Evolutionary conservation across 2,329 filamentous ascomycete species (phyloP), one percentile per base, ranked within the genome.

Genomic region (Phaeosphaeriaceae sp.): DNA sequence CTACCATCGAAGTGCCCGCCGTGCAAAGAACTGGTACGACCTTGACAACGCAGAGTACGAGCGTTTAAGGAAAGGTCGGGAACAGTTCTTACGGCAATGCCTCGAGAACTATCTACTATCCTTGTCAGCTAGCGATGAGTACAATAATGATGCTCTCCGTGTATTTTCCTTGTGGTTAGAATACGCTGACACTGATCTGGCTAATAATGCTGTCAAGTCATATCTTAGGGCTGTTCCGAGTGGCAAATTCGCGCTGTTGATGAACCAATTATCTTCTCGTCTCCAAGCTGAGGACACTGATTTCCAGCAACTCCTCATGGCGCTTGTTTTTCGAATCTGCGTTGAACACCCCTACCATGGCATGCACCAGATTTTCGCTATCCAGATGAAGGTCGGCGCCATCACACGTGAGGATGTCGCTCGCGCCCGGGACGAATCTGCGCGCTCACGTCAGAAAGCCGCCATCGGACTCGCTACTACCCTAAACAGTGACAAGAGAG

Each of bases 221-320:
- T 79, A 92, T 64, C 78, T 99, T 13, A 74, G 78, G 3, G 80
- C 84, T 42, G 93, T 97, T 0, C 88, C 93, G 2, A 96, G 90
- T 50, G 84, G 90, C 52, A 99, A 99, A 67, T 96, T 99, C 68
- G 93, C 92, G 1, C 77, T 88, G 3, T 78, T 99, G 42, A 96
- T 96, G 86, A 99, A 97, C 66, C 94, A 99, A 71, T 82, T 99
- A 26, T 93, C 92, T 5, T 99, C 95, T n/a, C 87, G 94, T 6
- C 77, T 99, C 5, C 86, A 96, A 52, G 84, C 89, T 53, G 82
- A 87, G 26, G 74, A 81, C 1, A 82, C 81, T 13, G 68, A 78
- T 0, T 99, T 99, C 66, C 94, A 99, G 65, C 80, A 79, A 33
- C 79, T 93, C 1, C 78, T 99, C 2, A 83, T 85, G 42, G 79